These are phyloP conservation scores for Strigomonas galati DNA, from an alignment of 208 protist species.

Conservation along the genomic window DNA sequence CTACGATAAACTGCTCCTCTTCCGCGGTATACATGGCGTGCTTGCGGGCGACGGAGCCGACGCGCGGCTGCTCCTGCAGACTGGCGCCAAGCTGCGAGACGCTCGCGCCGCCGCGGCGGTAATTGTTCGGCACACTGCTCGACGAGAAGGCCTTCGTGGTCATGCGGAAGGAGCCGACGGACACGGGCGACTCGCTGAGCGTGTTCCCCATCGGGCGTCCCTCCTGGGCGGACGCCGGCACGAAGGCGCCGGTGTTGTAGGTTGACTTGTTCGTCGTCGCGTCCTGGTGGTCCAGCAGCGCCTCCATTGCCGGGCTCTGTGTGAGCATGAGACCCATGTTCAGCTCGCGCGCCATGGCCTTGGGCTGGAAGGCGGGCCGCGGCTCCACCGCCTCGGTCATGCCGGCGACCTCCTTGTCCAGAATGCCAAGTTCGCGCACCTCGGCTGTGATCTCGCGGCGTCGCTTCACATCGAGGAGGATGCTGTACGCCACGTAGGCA, in stretches of 20 bases:
- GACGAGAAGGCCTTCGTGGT: slow-evolving; percentile 20
- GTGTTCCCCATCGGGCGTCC: slow-evolving; percentile 11
- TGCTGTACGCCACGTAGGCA: slow-evolving; percentile 83
- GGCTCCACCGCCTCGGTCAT: not conserved
- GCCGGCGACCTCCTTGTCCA: slow-evolving; percentile 2
- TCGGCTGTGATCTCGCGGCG: slow-evolving; percentile 64
- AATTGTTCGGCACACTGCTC: slow-evolving; percentile 18
- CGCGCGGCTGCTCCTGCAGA: slow-evolving; percentile 48
- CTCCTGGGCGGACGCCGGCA: slow-evolving; percentile 58
- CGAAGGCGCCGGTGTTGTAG: slow-evolving; percentile 75
- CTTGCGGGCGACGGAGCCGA: slow-evolving; percentile 76
- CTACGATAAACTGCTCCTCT: slow-evolving; percentile 77
- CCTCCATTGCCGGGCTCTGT: slow-evolving; percentile 86
- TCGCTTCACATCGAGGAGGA: slow-evolving; percentile 68
- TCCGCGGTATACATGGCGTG: slow-evolving; percentile 70
- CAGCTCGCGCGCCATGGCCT: slow-evolving; percentile 76
- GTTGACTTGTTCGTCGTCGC: slow-evolving; percentile 64
- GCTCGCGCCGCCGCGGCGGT: slow-evolving; percentile 18
- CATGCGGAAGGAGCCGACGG: slow-evolving; percentile 44
- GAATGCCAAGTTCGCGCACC: slow-evolving; percentile 39
- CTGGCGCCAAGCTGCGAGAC: slow-evolving; percentile 35
- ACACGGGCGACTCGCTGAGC: slow-evolving; percentile 16
- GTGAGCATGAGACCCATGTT: slow-evolving; percentile 85
- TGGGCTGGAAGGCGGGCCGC: slow-evolving; percentile 25
- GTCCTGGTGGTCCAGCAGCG: slow-evolving; percentile 64